Evolutionary conservation across 2,329 filamentous ascomycete genomes (phyloP), one percentile per base, ranked within the genome.

Genomic region (Bimuria novae-zelandiae): DNA sequence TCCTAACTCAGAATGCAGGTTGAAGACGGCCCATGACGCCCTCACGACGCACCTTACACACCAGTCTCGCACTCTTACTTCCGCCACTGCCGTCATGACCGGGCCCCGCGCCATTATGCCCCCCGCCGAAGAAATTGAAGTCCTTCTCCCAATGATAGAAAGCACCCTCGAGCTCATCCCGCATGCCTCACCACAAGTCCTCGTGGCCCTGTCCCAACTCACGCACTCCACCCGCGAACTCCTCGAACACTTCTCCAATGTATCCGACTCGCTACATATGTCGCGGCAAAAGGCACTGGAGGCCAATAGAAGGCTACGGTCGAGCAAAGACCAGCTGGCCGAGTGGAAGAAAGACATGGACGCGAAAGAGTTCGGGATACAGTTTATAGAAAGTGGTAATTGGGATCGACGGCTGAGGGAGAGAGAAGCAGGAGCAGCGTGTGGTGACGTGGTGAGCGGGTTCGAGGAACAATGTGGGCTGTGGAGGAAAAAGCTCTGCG

Each of bases 241-340:
- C 3, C 81, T 93, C 7, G 84, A 90, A 65, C 90, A 90, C 6
- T 83, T 99, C 41, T 91, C 90, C 63, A 89, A 91, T 61, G 80
- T 99, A 4, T 91, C 90, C 6, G 94, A 99, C 71, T 92, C 90
- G 3, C 80, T 99, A 29, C 93, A 97, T 74, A 96, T 97, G 88
- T 92, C 89, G 27, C 87, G 91, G 11, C 93, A 97, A 74, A 89
- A 90, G 1, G 94, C 90, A 0, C 89, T 86, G 3, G 88, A 89
- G 8, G 94, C 93, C 1, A 87, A 88, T 2, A 82, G 94, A 50
- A 84, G 91, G 39, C 78, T 99, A 46, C 88, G 89, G 62, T 89
- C 86, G 30, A 92, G 90, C 6, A 89, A 88, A 63, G 92, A 96
- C 70, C 84, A 96, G 55, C 88, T 97, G 1, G 84, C 87, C 1